These are phyloP conservation scores for Tolypocladium tropicale DNA, from an alignment of 2,329 filamentous ascomycete species.

Conservation along the genomic window DNA sequence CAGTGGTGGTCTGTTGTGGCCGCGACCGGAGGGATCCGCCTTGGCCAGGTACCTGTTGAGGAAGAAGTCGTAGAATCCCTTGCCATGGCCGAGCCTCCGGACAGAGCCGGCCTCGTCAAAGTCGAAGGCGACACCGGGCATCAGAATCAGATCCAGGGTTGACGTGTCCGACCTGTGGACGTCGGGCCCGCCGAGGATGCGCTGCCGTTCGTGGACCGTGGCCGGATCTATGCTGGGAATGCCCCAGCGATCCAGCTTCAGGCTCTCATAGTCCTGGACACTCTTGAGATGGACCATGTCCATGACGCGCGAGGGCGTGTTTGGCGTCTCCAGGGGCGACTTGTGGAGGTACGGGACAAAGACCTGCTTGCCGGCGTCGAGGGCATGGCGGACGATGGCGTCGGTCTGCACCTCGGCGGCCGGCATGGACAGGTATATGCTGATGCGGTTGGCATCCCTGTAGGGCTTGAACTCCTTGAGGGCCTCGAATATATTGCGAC, in stretches of 20 bases:
- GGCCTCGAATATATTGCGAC: constrained; percentile 51
- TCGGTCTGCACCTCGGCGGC: constrained; percentile 76
- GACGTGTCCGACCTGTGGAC: constrained; percentile 23
- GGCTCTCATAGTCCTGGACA: constrained; percentile 64
- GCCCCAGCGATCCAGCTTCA: constrained; percentile 78
- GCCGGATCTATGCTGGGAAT: constrained; percentile 73
- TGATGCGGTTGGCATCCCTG: constrained; percentile 61
- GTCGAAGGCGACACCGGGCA: constrained; percentile 93
- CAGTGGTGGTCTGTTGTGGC: constrained; percentile 25
- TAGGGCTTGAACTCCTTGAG: constrained; percentile 65
- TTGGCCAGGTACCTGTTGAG: constrained; percentile 59
- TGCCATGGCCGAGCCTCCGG: constrained; percentile 80
- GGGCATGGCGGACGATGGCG: constrained; percentile 69
- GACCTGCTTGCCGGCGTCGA: constrained; percentile 69
- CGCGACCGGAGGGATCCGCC: constrained; percentile 21
- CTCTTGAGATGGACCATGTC: constrained; percentile 80
- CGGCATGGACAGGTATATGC: constrained; percentile 91
- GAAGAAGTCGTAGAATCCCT: constrained; percentile 95
- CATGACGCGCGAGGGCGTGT: constrained; percentile 63
- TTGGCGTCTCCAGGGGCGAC: constrained; percentile 31
- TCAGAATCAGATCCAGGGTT: constrained; percentile 73
- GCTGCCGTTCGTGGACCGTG: constrained; percentile 56
- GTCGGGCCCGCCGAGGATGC: constrained; percentile 59
- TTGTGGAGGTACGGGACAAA: constrained; percentile 85
- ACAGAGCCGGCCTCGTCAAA: constrained; percentile 42